Conservation (phyloP, 2,329 filamentous ascomycete species). For the Fusarium verrucosum region DNA sequence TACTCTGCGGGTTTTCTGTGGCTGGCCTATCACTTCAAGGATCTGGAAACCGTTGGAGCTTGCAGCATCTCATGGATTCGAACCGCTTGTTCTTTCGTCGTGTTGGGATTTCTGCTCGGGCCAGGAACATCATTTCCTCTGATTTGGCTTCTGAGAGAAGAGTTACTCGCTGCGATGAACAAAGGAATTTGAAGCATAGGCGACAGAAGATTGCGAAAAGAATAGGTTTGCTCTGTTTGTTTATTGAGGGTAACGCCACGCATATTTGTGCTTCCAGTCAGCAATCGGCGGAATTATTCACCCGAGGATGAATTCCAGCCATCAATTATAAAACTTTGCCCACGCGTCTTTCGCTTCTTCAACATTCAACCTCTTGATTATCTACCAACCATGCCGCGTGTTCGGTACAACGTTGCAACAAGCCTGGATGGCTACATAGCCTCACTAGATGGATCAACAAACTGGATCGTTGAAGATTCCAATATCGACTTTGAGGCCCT, state of each 20-base stretch:
- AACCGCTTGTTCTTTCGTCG: not conserved
- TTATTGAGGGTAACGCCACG: not conserved
- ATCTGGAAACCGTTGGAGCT: slow-evolving; percentile 34
- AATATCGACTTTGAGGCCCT: slow-evolving; percentile 48
- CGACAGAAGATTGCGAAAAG: rapidly evolving
- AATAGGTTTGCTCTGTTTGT: not conserved
- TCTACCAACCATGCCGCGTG: slow-evolving; percentile 20
- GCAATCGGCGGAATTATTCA: slow-evolving; percentile 1
- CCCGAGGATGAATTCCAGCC: not conserved
- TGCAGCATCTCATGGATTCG: slow-evolving; percentile 18
- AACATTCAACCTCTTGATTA: not conserved
- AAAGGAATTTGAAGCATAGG: not conserved
- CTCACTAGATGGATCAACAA: slow-evolving; percentile 41
- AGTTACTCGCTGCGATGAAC: slow-evolving; percentile 7
- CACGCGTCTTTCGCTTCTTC: not conserved
- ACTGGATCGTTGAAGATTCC: slow-evolving; percentile 47
- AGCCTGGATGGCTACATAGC: slow-evolving; percentile 51
- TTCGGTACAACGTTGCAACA: slow-evolving; percentile 49
- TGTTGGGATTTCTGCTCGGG: slow-evolving; percentile 8
- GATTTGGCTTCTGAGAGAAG: slow-evolving; percentile 34
- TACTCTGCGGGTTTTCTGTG: slow-evolving; percentile 35
- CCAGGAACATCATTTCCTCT: slow-evolving; percentile 31
- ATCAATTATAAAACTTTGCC: not conserved
- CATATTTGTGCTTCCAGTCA: rapidly evolving
- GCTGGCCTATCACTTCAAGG: slow-evolving; percentile 38